These are phyloP conservation scores for Pelargonium australe DNA, from an alignment of 441 rosid genomes.

Conservation along the genomic window DNA sequence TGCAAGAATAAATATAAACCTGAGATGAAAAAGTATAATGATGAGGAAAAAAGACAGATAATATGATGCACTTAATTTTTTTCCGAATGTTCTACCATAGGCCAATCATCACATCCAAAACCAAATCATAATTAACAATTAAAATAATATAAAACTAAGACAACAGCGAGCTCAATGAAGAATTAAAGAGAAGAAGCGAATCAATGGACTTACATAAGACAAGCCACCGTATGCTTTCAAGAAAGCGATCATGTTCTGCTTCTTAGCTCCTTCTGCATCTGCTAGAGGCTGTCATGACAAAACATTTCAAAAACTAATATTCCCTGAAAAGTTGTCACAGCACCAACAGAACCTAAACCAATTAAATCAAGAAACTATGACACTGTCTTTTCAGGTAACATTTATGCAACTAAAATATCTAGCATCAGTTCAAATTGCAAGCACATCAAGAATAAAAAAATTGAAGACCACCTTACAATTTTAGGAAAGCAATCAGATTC, in stretches of 20 bases:
- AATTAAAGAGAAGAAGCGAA: background rate
- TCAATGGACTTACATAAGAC: conserved; percentile 60
- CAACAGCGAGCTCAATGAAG: no score
- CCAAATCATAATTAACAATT: background rate
- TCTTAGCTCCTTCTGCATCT: conserved; percentile 98
- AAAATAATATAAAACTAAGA: background rate
- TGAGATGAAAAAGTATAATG: background rate
- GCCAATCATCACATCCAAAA: background rate
- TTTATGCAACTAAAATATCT: no score
- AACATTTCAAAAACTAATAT: background rate
- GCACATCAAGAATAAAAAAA: background rate
- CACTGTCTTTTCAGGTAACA: background rate
- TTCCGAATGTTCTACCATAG: background rate
- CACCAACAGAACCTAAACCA: background rate
- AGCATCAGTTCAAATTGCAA: no score
- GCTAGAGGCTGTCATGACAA: conserved; percentile 70
- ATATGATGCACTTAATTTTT: background rate
- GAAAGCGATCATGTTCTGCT: conserved; percentile 61
- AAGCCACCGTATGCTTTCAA: conserved; percentile 75
- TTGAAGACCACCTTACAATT: background rate
- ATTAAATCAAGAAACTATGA: background rate
- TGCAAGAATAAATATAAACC: background rate
- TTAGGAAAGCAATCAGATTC: no score
- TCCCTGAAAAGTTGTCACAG: background rate
- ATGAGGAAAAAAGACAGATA: background rate